Evolutionary conservation across 306 rosid species (phyloP).

Genomic region (Pachyrhizus erosus): DNA sequence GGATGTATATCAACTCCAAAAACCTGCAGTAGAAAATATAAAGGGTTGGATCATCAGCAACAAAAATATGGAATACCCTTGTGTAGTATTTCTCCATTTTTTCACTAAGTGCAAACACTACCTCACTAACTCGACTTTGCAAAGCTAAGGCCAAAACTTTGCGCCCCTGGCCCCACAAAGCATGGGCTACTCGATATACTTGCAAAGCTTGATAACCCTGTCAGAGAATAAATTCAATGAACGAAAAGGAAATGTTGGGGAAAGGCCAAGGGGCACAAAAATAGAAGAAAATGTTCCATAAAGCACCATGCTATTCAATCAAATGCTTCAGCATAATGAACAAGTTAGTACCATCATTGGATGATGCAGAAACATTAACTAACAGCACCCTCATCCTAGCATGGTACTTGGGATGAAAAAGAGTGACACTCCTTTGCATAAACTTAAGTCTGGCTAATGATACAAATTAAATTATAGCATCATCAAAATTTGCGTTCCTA

Average conservation of each 20-base stretch:
- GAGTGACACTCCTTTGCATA: neutral
- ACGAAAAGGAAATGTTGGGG: neutral
- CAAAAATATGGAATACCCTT: neutral
- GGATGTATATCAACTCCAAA: slow-evolving; percentile 84
- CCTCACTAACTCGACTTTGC: slow-evolving; percentile 82
- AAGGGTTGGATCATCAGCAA: slow-evolving; percentile 5
- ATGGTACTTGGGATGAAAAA: neutral
- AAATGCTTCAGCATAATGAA: neutral
- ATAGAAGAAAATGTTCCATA: neutral
- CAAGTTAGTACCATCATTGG: neutral
- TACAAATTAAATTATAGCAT: slow-evolving; percentile 1
- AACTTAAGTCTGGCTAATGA: neutral
- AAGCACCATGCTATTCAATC: slow-evolving; percentile 9
- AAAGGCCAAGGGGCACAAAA: neutral
- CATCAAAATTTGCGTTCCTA: neutral
- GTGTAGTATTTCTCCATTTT: neutral
- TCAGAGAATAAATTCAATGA: neutral
- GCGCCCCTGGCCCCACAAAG: slow-evolving; percentile 70
- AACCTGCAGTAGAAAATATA: slow-evolving; percentile 57
- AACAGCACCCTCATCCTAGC: neutral
- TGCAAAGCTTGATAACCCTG: slow-evolving; percentile 84
- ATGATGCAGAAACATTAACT: neutral
- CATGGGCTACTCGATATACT: slow-evolving; percentile 74
- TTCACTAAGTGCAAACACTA: slow-evolving; percentile 24
- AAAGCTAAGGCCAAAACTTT: slow-evolving; percentile 70